Conservation (phyloP, 257 asterid genomes). For the Linaria vulgaris region DNA sequence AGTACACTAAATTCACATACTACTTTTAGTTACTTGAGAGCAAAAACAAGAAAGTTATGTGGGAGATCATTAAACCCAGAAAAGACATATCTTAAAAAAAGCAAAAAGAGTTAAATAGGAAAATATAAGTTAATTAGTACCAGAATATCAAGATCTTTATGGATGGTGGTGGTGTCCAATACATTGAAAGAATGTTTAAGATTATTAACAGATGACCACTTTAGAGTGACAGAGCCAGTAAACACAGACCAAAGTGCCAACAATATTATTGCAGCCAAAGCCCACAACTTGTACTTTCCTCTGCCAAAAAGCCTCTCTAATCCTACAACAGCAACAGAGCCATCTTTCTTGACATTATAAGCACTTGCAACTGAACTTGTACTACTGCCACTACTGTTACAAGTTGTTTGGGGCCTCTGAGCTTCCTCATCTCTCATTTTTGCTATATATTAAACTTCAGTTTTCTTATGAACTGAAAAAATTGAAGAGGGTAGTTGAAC, state of each 20-base stretch:
- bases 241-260: slow-evolving; percentile 96
- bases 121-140: slow-evolving; percentile 32
- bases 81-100: no score
- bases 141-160: slow-evolving; percentile 81
- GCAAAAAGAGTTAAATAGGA: neutral
- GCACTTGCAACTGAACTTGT: no score
- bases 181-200: slow-evolving; percentile 49
- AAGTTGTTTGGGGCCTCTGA: slow-evolving; percentile 38
- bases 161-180: slow-evolving; percentile 51
- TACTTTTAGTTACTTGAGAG: neutral
- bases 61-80: slow-evolving; percentile 3
- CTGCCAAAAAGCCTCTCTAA: slow-evolving; percentile 59
- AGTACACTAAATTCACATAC: neutral
- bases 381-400: slow-evolving; percentile 33
- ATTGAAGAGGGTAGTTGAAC: slow-evolving; percentile 12
- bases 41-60: neutral
- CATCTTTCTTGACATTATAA: slow-evolving; percentile 48
- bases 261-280: slow-evolving; percentile 63
- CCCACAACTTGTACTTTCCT: slow-evolving; percentile 92
- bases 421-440: slow-evolving; percentile 82
- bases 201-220: slow-evolving; percentile 67
- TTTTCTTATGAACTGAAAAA: neutral
- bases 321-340: slow-evolving; percentile 16
- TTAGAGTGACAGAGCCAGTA: slow-evolving; percentile 83
- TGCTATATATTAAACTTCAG: neutral